phyloP scores from a whole-genome alignment of 129 eudicot species.

The Apium graveolens region DNA sequence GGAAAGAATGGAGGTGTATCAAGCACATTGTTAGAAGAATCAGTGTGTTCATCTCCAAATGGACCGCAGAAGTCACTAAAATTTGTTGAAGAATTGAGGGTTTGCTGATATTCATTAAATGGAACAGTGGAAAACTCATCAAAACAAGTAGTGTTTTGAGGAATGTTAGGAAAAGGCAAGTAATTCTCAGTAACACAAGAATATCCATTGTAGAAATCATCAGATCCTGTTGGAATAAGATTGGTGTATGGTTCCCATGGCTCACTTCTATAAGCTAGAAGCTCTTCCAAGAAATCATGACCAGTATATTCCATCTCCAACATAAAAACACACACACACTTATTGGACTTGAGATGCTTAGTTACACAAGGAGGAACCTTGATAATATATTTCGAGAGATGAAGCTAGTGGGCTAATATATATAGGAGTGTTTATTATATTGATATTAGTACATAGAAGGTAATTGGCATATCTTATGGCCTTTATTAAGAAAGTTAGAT shows the following conservation, averaged over 20 bases:
- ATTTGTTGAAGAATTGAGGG: not conserved
- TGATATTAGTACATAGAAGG: not conserved
- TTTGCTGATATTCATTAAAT: not conserved
- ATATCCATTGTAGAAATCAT: not conserved
- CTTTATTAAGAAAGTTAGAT: too few relatives aligned
- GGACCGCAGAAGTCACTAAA: not conserved
- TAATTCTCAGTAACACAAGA: not conserved
- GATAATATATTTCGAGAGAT: not conserved
- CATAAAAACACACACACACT: not conserved
- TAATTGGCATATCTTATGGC: too few relatives aligned
- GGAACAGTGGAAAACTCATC: not conserved
- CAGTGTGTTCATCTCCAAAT: conserved; percentile 4
- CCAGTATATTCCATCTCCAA: not conserved
- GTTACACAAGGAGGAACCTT: not conserved
- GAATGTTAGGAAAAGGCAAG: not conserved
- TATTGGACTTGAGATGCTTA: not conserved
- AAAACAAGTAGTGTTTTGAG: conserved; percentile 1
- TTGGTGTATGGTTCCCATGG: conserved; percentile 1
- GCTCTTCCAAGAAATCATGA: conserved; percentile 9
- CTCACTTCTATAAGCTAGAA: not conserved
- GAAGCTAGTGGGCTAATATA: not conserved
- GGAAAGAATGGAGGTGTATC: conserved; percentile 7
- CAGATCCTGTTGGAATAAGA: not conserved
- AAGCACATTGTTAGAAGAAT: conserved; percentile 2
- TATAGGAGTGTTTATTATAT: not conserved